Evolutionary conservation across 257 asterid species (phyloP).

Genomic region (Capsicum chinense): DNA sequence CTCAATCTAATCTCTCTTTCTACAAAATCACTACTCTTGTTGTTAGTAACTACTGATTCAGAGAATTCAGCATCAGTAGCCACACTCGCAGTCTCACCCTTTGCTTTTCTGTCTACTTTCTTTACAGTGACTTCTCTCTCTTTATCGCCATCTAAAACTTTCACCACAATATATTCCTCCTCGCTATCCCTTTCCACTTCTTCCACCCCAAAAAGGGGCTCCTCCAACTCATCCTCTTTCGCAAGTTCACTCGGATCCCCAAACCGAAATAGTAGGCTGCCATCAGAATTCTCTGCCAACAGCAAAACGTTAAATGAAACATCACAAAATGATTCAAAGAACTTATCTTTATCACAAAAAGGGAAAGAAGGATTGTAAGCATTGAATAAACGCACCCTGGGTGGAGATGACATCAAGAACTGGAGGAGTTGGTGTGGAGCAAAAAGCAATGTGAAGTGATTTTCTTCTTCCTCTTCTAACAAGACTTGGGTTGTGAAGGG

Average conservation of each 20-base stretch:
- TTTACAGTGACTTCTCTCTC: slow-evolving; percentile 42
- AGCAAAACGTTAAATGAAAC: slow-evolving; percentile 30
- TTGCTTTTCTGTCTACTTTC: slow-evolving; percentile 35
- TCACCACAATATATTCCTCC: slow-evolving; percentile 40
- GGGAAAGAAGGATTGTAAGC: background rate
- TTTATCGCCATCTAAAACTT: slow-evolving; percentile 41
- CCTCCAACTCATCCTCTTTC: slow-evolving; percentile 46
- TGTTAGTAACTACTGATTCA: slow-evolving; percentile 32
- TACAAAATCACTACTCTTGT: slow-evolving; percentile 26
- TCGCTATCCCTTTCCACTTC: slow-evolving; percentile 39
- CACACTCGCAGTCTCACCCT: slow-evolving; percentile 34
- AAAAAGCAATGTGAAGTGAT: slow-evolving; percentile 42
- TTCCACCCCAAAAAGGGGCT: slow-evolving; percentile 38
- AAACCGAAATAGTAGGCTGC: slow-evolving; percentile 76
- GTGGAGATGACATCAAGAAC: slow-evolving; percentile 56
- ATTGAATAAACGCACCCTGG: slow-evolving; percentile 50
- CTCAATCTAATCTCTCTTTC: slow-evolving; percentile 38
- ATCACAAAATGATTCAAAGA: background rate
- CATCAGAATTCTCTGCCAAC: slow-evolving; percentile 80
- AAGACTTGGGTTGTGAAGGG: slow-evolving; percentile 38
- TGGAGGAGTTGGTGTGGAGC: slow-evolving; percentile 44
- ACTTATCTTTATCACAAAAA: background rate
- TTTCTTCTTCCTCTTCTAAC: slow-evolving; percentile 37
- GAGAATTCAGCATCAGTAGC: slow-evolving; percentile 29
- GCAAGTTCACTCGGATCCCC: slow-evolving; percentile 63